phyloP scores from a whole-genome alignment of 805 yeast species.

The Monosporozyma yasuniensis region DNA sequence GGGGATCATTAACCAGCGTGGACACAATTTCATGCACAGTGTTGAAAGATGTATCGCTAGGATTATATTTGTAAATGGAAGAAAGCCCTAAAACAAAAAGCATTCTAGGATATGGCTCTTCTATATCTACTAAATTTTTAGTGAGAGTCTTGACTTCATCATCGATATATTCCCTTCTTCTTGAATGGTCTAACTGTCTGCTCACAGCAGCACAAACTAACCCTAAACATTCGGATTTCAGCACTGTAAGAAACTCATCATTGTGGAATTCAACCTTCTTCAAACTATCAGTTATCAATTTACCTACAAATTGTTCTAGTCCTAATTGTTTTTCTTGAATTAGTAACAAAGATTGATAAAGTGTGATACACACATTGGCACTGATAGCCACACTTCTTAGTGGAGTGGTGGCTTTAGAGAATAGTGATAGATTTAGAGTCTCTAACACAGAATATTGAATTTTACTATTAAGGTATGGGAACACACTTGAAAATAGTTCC shows the following conservation, averaged over 20 bases:
- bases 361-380: slow-evolving; percentile 54
- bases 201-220: slow-evolving; percentile 34
- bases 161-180: slow-evolving; percentile 14
- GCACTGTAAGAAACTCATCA: slow-evolving; percentile 34
- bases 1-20: slow-evolving; percentile 66
- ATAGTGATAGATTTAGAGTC: slow-evolving; percentile 51
- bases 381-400: slow-evolving; percentile 41
- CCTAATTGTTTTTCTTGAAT: slow-evolving; percentile 16
- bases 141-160: slow-evolving; percentile 46
- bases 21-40: slow-evolving; percentile 47
- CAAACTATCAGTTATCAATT: slow-evolving; percentile 43
- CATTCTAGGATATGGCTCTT: slow-evolving; percentile 57
- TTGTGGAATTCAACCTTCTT: slow-evolving; percentile 34
- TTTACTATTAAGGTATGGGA: slow-evolving; percentile 63
- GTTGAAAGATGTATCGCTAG: slow-evolving; percentile 32
- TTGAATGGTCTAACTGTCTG: slow-evolving; percentile 8
- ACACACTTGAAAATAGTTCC: slow-evolving; percentile 60
- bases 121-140: slow-evolving; percentile 54
- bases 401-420: slow-evolving; percentile 32
- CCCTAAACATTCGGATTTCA: slow-evolving; percentile 54
- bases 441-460: slow-evolving; percentile 87
- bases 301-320: slow-evolving; percentile 34
- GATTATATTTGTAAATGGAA: slow-evolving; percentile 35
- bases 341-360: slow-evolving; percentile 41
- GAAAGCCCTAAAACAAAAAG: slow-evolving; percentile 45